A percentile compares a stretch with the other conserved stretches of the same genome.
These are phyloP conservation scores for Sclerotinia subarctica DNA, from an alignment of 2,329 filamentous ascomycete species.

Conservation along the genomic window DNA sequence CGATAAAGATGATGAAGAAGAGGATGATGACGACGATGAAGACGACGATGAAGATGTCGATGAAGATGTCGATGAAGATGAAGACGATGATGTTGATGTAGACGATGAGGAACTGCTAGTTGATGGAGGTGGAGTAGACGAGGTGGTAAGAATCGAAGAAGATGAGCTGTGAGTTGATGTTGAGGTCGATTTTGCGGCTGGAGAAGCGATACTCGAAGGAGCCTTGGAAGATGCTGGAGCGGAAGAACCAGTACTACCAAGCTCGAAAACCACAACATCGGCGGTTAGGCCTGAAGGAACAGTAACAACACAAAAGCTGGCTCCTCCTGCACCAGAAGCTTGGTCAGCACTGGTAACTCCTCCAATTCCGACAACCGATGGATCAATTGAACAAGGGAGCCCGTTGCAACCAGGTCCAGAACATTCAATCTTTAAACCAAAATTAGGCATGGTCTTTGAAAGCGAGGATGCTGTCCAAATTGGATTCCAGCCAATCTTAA, in stretches of 20 bases:
- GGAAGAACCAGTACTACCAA: conserved; percentile 31
- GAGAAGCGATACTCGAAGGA: conserved; percentile 12
- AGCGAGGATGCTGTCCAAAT: conserved; percentile 60
- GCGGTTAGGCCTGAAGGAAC: conserved; percentile 64
- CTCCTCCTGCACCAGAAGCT: conserved; percentile 62
- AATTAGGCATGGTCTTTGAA: conserved; percentile 57
- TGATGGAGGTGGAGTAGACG: conserved; percentile 28
- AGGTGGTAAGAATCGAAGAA: conserved; percentile 23
- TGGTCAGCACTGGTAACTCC: conserved; percentile 55
- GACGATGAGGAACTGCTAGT: conserved; percentile 18
- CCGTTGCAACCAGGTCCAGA: conserved; percentile 64
- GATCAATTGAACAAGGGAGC: conserved; percentile 70
- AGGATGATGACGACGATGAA: conserved; percentile 25
- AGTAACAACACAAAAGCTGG: conserved; percentile 73
- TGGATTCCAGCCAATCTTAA: conserved; percentile 77
- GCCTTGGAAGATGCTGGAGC: conserved; percentile 23
- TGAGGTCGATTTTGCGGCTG: conserved; percentile 29
- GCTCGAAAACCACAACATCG: conserved; percentile 61
- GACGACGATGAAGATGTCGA: conserved; percentile 20
- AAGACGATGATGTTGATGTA: conserved; percentile 26
- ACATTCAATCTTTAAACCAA: conserved; percentile 69
- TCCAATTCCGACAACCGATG: conserved; percentile 52
- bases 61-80: too few species aligned
- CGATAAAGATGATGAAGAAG: conserved; percentile 25
- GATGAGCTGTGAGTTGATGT: conserved; percentile 31